A percentile compares a stretch with the other conserved stretches of the same genome.
phyloP scores from a whole-genome alignment of 1,284 basidiomycete genomes.

The Phlebopus sp. region DNA sequence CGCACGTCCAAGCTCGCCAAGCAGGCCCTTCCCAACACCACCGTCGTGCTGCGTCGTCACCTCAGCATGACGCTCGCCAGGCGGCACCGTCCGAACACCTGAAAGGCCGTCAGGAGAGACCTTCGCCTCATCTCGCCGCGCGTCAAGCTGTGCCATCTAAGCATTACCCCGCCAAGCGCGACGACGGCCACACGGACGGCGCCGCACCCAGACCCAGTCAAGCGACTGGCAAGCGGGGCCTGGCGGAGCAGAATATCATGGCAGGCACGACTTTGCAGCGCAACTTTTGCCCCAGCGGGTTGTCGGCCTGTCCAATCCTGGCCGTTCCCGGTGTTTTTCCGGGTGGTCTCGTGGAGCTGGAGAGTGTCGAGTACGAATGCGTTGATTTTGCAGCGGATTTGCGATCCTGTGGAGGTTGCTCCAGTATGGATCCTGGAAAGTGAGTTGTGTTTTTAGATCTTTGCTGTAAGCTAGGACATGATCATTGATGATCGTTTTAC shows the following conservation, averaged over 20 bases:
- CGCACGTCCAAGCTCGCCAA: not conserved
- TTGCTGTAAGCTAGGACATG: too few relatives aligned
- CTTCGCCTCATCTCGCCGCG: not conserved
- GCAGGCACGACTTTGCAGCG: not conserved
- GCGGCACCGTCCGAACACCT: not conserved
- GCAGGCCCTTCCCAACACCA: not conserved
- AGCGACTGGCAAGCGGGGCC: slow-evolving; percentile 4
- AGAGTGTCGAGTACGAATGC: slow-evolving; percentile 30
- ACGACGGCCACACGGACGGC: slow-evolving; percentile 17
- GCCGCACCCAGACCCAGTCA: slow-evolving; percentile 3
- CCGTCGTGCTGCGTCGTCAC: not conserved
- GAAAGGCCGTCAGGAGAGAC: not conserved
- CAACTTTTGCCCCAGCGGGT: slow-evolving; percentile 4
- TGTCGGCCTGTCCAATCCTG: slow-evolving; percentile 9
- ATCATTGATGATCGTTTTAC: too few relatives aligned
- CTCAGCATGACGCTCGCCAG: slow-evolving; percentile 1
- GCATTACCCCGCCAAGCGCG: slow-evolving; percentile 13
- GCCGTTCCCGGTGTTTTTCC: slow-evolving; percentile 7
- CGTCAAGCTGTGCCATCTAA: slow-evolving; percentile 21
- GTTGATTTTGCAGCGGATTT: slow-evolving; percentile 32
- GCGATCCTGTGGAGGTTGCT: slow-evolving; percentile 34
- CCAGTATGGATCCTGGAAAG: slow-evolving; percentile 20
- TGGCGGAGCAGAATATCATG: slow-evolving; percentile 3
- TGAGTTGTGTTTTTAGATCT: too few relatives aligned
- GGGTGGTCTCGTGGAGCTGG: slow-evolving; percentile 19